Evolutionary conservation across 2,329 filamentous ascomycete genomes (phyloP).

Genomic region (Dendryphion nanum): DNA sequence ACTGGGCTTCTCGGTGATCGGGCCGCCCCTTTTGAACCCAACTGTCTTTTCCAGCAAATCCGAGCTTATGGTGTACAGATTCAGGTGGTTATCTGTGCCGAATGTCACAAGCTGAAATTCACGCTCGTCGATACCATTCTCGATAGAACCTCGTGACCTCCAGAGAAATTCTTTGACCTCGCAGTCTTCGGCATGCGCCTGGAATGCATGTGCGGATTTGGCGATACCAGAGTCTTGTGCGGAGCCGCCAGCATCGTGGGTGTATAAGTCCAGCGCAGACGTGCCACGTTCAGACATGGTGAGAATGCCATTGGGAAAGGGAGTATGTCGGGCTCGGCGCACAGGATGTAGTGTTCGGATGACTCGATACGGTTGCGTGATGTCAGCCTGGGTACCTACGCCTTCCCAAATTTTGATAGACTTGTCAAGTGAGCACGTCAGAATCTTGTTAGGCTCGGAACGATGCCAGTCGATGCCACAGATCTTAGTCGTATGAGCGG

Average conservation of each 20-base stretch:
- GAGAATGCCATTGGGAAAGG: constrained; percentile 80
- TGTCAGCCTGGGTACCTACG: constrained; percentile 52
- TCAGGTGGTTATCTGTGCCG: constrained; percentile 82
- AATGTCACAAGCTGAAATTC: constrained; percentile 93
- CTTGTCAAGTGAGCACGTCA: constrained; percentile 87
- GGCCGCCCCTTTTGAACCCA: constrained; percentile 69
- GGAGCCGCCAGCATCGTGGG: constrained; percentile 53
- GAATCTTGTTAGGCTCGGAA: constrained; percentile 66
- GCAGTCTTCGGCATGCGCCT: constrained; percentile 50
- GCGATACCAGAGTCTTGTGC: constrained; percentile 23
- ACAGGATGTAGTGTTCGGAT: constrained; percentile 83
- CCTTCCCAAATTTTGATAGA: constrained; percentile 96
- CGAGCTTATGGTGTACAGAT: constrained; percentile 70
- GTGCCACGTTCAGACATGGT: constrained; percentile 92
- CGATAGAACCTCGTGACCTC: constrained; percentile 68
- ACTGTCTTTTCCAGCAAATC: constrained; percentile 63
- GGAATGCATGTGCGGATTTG: constrained; percentile 50
- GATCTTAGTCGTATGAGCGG: constrained; percentile 88
- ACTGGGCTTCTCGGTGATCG: constrained; percentile 63
- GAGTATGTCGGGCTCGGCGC: constrained; percentile 87
- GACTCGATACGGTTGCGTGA: constrained; percentile 50
- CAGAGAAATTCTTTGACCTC: constrained; percentile 90
- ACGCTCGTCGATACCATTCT: constrained; percentile 71
- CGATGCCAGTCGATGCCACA: constrained; percentile 96
- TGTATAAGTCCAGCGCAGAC: constrained; percentile 81